Evolutionary conservation across 108 stramenopile species (phyloP).

Genomic region (Nitzschia sp.): DNA sequence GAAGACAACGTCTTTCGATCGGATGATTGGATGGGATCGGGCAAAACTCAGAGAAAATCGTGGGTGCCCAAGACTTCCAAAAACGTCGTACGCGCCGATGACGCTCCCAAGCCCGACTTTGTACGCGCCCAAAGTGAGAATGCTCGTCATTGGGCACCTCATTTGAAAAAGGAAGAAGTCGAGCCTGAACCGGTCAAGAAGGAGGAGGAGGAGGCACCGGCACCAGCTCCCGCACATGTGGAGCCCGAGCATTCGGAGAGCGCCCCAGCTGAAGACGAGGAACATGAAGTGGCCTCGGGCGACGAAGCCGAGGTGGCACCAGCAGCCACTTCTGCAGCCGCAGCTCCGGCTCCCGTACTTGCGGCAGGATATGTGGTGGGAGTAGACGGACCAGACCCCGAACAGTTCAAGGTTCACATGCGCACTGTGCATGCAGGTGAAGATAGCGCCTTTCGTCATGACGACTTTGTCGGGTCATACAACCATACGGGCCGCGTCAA

Average conservation of each 20-base stretch:
- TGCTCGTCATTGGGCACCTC: slow-evolving; percentile 5
- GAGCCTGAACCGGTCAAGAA: background rate
- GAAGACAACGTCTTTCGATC: slow-evolving; percentile 9
- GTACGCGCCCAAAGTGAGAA: background rate
- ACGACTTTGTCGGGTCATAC: slow-evolving; percentile 17
- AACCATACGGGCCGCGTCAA: slow-evolving; percentile 14
- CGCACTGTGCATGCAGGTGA: slow-evolving; percentile 11
- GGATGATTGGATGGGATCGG: slow-evolving; percentile 21
- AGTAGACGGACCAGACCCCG: slow-evolving; percentile 5
- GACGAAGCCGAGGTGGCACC: background rate
- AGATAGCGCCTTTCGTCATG: background rate
- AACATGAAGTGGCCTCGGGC: background rate
- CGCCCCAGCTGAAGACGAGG: background rate
- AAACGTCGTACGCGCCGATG: background rate
- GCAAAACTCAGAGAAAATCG: slow-evolving; percentile 1
- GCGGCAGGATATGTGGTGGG: background rate
- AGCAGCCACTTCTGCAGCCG: too few relatives aligned
- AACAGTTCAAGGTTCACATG: slow-evolving; percentile 17
- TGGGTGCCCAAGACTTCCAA: background rate
- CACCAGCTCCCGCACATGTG: too few relatives aligned
- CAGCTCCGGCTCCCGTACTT: background rate
- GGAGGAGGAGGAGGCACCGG: too few relatives aligned
- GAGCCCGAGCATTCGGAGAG: too few relatives aligned
- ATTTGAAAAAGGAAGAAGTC: background rate
- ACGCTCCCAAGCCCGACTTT: background rate